These are phyloP conservation scores for Sugiyamaella americana DNA, from an alignment of 805 yeast genomes.

Conservation along the genomic window DNA sequence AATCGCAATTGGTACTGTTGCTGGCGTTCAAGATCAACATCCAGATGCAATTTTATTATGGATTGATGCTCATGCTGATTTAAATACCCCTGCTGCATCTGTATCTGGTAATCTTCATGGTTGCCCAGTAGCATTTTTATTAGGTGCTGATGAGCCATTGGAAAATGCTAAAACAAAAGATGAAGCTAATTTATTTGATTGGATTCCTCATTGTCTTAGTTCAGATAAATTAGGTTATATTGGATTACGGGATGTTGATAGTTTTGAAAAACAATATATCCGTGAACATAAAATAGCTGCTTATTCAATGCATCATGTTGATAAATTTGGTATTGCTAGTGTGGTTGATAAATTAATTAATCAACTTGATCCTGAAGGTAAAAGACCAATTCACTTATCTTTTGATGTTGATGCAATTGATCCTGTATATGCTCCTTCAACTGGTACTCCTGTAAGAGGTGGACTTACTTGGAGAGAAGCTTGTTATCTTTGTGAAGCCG, in stretches of 20 bases:
- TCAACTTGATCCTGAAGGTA: conserved; percentile 63
- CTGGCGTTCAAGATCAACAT: conserved; percentile 69
- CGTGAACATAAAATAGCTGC: conserved; percentile 70
- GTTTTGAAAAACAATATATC: conserved; percentile 71
- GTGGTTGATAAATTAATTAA: conserved; percentile 90
- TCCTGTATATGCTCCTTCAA: conserved; percentile 90
- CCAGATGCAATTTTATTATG: conserved; percentile 89
- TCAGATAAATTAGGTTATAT: conserved; percentile 78
- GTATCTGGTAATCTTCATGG: conserved; percentile 92
- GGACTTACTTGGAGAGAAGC: conserved; percentile 95
- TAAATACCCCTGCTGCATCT: conserved; percentile 80
- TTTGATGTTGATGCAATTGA: conserved; percentile 97
- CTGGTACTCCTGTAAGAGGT: conserved; percentile 97
- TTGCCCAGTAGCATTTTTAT: conserved; percentile 85
- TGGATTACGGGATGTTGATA: conserved; percentile 90
- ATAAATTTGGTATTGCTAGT: conserved; percentile 83
- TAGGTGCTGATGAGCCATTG: conserved; percentile 51
- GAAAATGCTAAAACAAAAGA: conserved; percentile 43
- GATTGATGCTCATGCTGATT: conserved; percentile 98
- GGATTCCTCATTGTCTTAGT: conserved; percentile 70
- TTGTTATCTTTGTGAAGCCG: conserved; percentile 81
- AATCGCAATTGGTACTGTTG: conserved; percentile 86
- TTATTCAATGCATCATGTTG: conserved; percentile 92
- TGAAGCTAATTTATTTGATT: conserved; percentile 51
- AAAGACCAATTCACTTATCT: conserved; percentile 77